These are phyloP conservation scores for Exophiala aquamarina DNA, from an alignment of 2,329 filamentous ascomycete species.

Conservation along the genomic window DNA sequence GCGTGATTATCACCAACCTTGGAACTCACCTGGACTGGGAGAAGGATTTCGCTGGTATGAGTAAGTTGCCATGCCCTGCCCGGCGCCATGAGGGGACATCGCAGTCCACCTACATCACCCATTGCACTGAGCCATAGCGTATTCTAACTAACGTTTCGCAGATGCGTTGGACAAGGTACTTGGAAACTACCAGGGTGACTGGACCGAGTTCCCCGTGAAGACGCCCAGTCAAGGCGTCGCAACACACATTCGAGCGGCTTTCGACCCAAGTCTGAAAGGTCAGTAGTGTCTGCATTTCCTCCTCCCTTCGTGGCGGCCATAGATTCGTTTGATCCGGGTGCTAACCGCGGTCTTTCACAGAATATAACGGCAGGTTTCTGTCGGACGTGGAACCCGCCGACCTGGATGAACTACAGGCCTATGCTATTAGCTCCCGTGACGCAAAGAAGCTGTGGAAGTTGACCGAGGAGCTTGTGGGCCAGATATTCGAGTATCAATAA, in stretches of 20 bases:
- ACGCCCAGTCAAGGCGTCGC: constrained; percentile 1
- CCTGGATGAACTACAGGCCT: not conserved
- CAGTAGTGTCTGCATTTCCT: too few relatives aligned
- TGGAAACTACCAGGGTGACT: not conserved
- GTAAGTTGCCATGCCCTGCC: too few relatives aligned
- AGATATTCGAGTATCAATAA: not conserved
- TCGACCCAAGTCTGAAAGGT: not conserved
- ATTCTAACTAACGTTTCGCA: too few relatives aligned
- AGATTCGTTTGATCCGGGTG: too few relatives aligned
- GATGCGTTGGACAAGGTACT: not conserved
- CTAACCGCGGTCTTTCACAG: not conserved
- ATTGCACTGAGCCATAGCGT: too few relatives aligned
- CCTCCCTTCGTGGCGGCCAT: too few relatives aligned
- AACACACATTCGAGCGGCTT: not conserved
- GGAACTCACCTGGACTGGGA: not conserved
- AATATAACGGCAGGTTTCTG: constrained; percentile 1
- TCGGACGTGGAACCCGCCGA: not conserved
- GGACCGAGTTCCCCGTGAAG: not conserved
- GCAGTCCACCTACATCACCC: too few relatives aligned
- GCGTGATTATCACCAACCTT: constrained; percentile 1
- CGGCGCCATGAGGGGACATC: too few relatives aligned
- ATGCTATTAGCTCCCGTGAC: not conserved
- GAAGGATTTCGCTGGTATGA: not conserved
- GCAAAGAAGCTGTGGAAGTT: constrained; percentile 1
- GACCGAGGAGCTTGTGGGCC: not conserved